Evolutionary conservation across 495 filamentous ascomycete genomes (phyloP), one percentile per base, ranked within the genome.

Genomic region (Rostrohypoxylon terebratum): DNA sequence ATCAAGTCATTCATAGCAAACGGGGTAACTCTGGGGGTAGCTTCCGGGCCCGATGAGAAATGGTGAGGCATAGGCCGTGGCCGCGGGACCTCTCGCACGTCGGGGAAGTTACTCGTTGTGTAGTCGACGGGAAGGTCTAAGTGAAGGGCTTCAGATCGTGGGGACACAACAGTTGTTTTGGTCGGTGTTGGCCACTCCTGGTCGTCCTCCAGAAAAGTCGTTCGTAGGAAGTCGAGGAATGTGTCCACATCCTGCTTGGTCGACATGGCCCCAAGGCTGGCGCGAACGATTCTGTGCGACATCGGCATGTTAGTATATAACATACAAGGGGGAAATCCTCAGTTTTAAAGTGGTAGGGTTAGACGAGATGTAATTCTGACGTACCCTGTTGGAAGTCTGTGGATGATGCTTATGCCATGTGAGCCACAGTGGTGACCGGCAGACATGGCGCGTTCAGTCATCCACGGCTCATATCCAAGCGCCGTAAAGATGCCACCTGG

Each of bases 211-310:
- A 83, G 57, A 50, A 88, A 91, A 10, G 81, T 80, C 4, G 88
- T 79, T 20, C 82, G 72, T 5, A 92, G 42, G 72, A 92, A 92
- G 2, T 78, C 64, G 1, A 92, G 40, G 50, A 93, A 86, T 0
- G 69, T 77, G 40, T 88, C 83, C 13, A 93, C 84, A 62, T 94
- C 91, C 3, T 81, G 69, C 20, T 80, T 64, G 1, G 86, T 92
- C 67, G 88, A 91, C 90, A 92, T 92, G 3, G 90, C 91, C 4
- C 91, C 91, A 6, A 94, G 78, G 68, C 89, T 91, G 4, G 87
- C 88, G 9, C 91, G 82, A 4, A 91, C 87, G 31, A 93, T 84
- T 0, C 91, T 82, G 67, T 0, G 53, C n/a, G 4, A 44, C 10
- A 3, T 2, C 8, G 16, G 33, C 28, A 44, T 60, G 66, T 77